Conservation (phyloP, 2,329 filamentous ascomycete species). For the Verticillium dahliae region DNA sequence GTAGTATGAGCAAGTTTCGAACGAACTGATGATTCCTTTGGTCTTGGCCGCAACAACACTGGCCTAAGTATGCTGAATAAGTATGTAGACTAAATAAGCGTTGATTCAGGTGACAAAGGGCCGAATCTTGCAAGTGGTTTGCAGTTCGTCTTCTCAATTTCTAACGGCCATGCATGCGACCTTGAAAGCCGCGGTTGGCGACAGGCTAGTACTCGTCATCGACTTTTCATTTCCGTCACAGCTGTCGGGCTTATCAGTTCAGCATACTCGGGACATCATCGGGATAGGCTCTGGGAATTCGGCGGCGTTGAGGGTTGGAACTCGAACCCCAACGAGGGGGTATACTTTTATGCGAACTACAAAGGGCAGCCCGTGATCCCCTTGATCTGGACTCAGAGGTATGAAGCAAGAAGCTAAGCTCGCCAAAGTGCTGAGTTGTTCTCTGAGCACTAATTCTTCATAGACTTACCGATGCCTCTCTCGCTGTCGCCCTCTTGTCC, state of each 20-base stretch:
- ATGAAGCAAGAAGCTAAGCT: background rate
- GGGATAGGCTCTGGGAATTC: slow-evolving; percentile 18
- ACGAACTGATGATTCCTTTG: background rate
- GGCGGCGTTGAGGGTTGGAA: slow-evolving; percentile 21
- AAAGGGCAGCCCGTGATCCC: slow-evolving; percentile 19
- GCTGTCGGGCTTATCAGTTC: slow-evolving; percentile 14
- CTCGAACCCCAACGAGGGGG: slow-evolving; percentile 19
- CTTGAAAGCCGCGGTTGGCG: background rate
- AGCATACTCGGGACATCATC: slow-evolving; percentile 16
- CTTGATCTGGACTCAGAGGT: slow-evolving; percentile 20
- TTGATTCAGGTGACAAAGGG: background rate
- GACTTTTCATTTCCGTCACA: slow-evolving; percentile 11
- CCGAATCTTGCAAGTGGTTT: background rate
- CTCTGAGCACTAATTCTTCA: background rate
- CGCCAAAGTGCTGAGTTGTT: background rate
- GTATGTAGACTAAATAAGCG: background rate
- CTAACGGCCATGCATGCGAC: background rate
- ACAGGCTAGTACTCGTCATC: slow-evolving; percentile 6
- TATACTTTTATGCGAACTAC: slow-evolving; percentile 23
- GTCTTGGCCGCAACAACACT: background rate
- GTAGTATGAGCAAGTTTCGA: slow-evolving; percentile 12
- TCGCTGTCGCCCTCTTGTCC: slow-evolving; percentile 22
- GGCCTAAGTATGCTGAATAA: background rate
- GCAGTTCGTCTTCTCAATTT: background rate
- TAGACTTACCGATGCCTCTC: slow-evolving; percentile 20